phyloP scores from a whole-genome alignment of 768 basidiomycete genomes.

The Lentinula sp. region DNA sequence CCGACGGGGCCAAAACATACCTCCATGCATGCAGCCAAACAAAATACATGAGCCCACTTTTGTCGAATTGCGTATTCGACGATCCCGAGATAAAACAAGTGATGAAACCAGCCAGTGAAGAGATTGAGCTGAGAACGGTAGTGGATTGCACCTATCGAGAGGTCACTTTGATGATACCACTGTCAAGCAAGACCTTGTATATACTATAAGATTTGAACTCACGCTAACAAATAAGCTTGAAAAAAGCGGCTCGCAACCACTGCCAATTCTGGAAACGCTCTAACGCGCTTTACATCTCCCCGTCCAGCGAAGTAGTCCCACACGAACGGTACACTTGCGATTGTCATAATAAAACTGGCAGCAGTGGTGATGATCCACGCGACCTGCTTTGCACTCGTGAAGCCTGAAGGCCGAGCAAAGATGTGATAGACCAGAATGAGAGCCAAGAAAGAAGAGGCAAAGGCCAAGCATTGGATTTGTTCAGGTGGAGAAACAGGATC shows the following conservation, averaged over 20 bases:
- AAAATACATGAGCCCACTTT: conserved; percentile 35
- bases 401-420: conserved; percentile 16
- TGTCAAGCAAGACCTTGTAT: conserved; percentile 5
- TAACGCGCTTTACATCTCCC: conserved; percentile 19
- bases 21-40: conserved; percentile 43
- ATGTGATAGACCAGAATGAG: conserved; percentile 21
- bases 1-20: conserved; percentile 9
- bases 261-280: conserved; percentile 15
- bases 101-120: conserved; percentile 52
- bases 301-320: conserved; percentile 18
- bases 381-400: conserved; percentile 30
- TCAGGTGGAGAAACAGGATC: neutral
- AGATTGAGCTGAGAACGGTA: conserved; percentile 43
- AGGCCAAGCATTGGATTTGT: conserved; percentile 1
- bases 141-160: conserved; percentile 35
- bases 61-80: conserved; percentile 30
- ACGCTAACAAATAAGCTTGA: conserved; percentile 40
- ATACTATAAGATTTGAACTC: conserved; percentile 12
- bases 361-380: conserved; percentile 42
- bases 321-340: conserved; percentile 33
- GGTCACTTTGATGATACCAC: conserved; percentile 18
- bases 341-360: conserved; percentile 33
- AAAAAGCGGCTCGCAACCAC: conserved; percentile 31
- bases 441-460: conserved; percentile 13
- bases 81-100: conserved; percentile 34